phyloP scores from a whole-genome alignment of 2,329 filamentous ascomycete species.

The Ophiobolus disseminans region DNA sequence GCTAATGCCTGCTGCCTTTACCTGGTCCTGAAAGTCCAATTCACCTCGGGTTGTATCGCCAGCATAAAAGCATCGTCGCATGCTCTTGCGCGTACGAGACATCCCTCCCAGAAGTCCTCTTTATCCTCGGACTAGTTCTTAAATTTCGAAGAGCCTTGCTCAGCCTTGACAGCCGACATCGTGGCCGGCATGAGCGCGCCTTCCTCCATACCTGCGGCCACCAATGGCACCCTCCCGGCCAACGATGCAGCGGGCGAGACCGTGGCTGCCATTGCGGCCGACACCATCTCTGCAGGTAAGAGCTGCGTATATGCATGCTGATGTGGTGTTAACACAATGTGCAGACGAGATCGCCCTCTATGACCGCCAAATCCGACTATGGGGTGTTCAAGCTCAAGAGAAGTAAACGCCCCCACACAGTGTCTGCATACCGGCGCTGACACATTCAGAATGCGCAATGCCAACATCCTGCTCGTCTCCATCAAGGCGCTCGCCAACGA shows the following conservation, averaged over 20 bases:
- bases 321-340: neutral
- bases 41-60: neutral
- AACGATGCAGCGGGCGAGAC: constrained; percentile 47
- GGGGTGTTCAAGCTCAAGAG: constrained; percentile 95
- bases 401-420: constrained; percentile 52
- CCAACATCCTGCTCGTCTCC: constrained; percentile 87
- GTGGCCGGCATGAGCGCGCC: constrained; percentile 29
- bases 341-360: constrained; percentile 95
- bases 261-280: constrained; percentile 47
- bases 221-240: constrained; percentile 39
- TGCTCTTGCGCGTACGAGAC: neutral
- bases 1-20: neutral
- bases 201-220: constrained; percentile 9
- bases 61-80: neutral
- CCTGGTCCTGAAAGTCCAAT: neutral
- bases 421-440: constrained; percentile 5
- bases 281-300: constrained; percentile 52
- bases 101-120: too few species aligned
- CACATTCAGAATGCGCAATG: constrained; percentile 75
- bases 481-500: constrained; percentile 90
- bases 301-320: neutral
- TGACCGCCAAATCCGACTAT: constrained; percentile 94
- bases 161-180: neutral
- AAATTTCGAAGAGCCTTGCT: too few species aligned
- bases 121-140: too few species aligned